These are phyloP conservation scores for Pseudogymnoascus destructans DNA, from an alignment of 2,329 filamentous ascomycete genomes.

Conservation along the genomic window DNA sequence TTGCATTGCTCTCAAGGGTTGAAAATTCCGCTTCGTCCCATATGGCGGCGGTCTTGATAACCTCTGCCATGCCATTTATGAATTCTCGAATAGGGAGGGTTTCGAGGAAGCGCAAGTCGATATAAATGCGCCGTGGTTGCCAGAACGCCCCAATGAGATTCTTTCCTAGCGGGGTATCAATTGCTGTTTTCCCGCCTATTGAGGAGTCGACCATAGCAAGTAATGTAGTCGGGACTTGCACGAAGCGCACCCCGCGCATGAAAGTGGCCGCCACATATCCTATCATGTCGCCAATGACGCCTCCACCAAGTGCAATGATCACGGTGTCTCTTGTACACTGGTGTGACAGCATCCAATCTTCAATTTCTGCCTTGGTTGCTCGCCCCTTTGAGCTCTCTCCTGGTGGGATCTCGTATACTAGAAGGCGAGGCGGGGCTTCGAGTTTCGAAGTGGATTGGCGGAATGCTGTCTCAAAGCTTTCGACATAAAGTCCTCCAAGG, in stretches of 20 bases:
- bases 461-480: constrained; percentile 60
- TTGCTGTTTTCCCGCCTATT: constrained; percentile 96
- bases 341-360: constrained; percentile 91
- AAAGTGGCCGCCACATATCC: constrained; percentile 96
- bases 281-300: constrained; percentile 96
- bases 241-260: constrained; percentile 92
- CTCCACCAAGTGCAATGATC: constrained; percentile 85
- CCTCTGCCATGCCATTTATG: constrained; percentile 97
- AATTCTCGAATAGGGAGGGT: constrained; percentile 85
- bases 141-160: constrained; percentile 93
- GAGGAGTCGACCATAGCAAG: constrained; percentile 97
- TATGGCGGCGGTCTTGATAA: constrained; percentile 94
- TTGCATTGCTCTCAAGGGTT: constrained; percentile 68
- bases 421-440: constrained; percentile 48
- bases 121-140: constrained; percentile 89
- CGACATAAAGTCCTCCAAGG: constrained; percentile 65
- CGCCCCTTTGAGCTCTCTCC: constrained; percentile 90
- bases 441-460: constrained; percentile 29
- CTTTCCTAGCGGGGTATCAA: constrained; percentile 91
- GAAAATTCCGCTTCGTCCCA: constrained; percentile 84
- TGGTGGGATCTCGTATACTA: constrained; percentile 77
- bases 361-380: constrained; percentile 86
- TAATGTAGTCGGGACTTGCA: constrained; percentile 90
- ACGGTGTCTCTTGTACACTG: constrained; percentile 92
- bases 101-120: constrained; percentile 83